Conservation (phyloP, 2,329 filamentous ascomycete genomes). For the Thielaviopsis cerberus region DNA sequence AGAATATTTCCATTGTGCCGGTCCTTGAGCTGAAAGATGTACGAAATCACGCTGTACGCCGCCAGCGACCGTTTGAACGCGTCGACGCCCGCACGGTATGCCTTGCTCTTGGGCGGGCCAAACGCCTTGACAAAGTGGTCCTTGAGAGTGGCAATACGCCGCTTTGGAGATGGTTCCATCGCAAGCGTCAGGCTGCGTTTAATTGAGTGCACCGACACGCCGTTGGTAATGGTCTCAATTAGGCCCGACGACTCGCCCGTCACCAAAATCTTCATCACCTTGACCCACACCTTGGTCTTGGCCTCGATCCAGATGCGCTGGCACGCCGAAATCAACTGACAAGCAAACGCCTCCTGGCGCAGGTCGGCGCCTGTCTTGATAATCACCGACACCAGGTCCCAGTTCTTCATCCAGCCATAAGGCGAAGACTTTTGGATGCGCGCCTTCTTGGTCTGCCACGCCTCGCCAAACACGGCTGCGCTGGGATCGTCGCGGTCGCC, state of each 20-base stretch:
- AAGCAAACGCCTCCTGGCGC: conserved; percentile 71
- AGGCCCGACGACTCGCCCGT: conserved; percentile 70
- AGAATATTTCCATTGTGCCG: conserved; percentile 74
- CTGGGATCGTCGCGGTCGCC: conserved; percentile 73
- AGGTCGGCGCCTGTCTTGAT: conserved; percentile 73
- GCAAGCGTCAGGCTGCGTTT: conserved; percentile 66
- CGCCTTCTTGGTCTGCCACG: conserved; percentile 69
- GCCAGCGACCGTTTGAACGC: conserved; percentile 68
- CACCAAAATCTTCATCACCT: conserved; percentile 71
- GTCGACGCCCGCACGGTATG: conserved; percentile 53
- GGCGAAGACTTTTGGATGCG: conserved; percentile 67
- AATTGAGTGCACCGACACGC: conserved; percentile 69
- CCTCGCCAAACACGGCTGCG: conserved; percentile 71
- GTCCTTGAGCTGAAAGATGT: conserved; percentile 69
- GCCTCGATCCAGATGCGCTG: conserved; percentile 67
- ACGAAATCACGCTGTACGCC: conserved; percentile 71
- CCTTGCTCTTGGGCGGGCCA: conserved; percentile 47
- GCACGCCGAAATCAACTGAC: conserved; percentile 66
- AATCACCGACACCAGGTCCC: conserved; percentile 73
- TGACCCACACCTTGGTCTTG: conserved; percentile 64
- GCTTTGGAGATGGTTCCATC: conserved; percentile 27
- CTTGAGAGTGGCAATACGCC: conserved; percentile 59
- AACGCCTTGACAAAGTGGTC: conserved; percentile 73
- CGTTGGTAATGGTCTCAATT: conserved; percentile 76
- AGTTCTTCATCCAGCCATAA: conserved; percentile 79